These are phyloP conservation scores for Monosporascus sp. DNA, from an alignment of 2,329 filamentous ascomycete species.

Conservation along the genomic window DNA sequence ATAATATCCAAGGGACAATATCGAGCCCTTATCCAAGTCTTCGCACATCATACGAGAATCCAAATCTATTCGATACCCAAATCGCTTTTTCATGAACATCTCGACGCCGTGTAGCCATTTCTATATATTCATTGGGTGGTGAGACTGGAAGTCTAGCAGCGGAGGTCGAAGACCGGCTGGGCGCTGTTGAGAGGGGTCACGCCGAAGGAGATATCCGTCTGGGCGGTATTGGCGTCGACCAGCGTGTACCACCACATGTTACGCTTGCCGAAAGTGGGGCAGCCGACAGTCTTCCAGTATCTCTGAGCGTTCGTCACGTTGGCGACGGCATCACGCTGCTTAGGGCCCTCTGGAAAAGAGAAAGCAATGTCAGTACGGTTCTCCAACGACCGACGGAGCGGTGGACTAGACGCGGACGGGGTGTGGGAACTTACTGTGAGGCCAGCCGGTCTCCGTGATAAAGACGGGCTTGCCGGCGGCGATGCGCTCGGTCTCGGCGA, in stretches of 20 bases:
- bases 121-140: too few relatives aligned
- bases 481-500: conserved; percentile 19
- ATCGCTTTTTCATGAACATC: too few relatives aligned
- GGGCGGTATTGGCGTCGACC: conserved; percentile 41
- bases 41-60: too few relatives aligned
- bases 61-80: too few relatives aligned
- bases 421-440: conserved; percentile 15
- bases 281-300: conserved; percentile 28
- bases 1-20: too few relatives aligned
- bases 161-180: conserved; percentile 19
- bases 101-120: too few relatives aligned
- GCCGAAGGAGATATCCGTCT: conserved; percentile 21
- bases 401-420: not conserved
- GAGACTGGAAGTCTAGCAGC: conserved; percentile 8
- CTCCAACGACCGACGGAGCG: not conserved
- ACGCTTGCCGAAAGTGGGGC: conserved; percentile 24
- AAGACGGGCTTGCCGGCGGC: conserved; percentile 24
- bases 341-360: conserved; percentile 15
- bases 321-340: conserved; percentile 20
- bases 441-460: conserved; percentile 28
- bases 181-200: conserved; percentile 16
- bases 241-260: conserved; percentile 51
- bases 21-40: too few relatives aligned
- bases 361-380: not conserved
- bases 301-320: conserved; percentile 20